Conservation (phyloP, 768 basidiomycete genomes). For the Psilocybe cyanescens region DNA sequence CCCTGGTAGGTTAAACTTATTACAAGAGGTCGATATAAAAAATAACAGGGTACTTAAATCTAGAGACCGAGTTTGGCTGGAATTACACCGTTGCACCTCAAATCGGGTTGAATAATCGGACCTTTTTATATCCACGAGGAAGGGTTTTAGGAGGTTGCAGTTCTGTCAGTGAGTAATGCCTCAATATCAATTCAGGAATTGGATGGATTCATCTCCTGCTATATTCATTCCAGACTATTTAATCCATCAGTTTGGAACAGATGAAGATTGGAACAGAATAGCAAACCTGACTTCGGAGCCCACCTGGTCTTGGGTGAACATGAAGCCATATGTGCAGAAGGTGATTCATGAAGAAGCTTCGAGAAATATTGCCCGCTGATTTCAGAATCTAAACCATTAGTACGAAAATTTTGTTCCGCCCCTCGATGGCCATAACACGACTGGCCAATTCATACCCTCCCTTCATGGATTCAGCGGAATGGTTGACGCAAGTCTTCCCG, state of each 20-base stretch:
- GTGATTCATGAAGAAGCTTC: conserved; percentile 13
- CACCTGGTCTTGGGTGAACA: conserved; percentile 39
- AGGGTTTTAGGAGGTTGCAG: conserved; percentile 36
- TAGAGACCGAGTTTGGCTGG: conserved; percentile 20
- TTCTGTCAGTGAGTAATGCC: conserved; percentile 26
- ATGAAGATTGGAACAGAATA: conserved; percentile 39
- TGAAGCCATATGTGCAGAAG: conserved; percentile 34
- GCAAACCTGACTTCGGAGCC: conserved; percentile 35
- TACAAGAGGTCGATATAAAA: no score
- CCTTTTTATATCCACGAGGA: conserved; percentile 36
- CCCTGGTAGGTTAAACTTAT: not conserved
- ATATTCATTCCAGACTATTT: conserved; percentile 31
- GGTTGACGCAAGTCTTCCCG: conserved; percentile 34
- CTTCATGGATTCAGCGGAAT: conserved; percentile 39
- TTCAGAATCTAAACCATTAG: conserved; percentile 18
- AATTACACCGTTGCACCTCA: conserved; percentile 37
- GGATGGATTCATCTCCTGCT: not conserved
- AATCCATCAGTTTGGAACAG: conserved; percentile 36
- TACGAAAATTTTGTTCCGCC: conserved; percentile 41
- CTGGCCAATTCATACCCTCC: conserved; percentile 39
- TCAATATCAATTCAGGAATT: not conserved
- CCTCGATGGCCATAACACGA: conserved; percentile 40
- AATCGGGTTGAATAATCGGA: conserved; percentile 32
- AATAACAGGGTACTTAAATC: not conserved
- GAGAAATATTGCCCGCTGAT: not conserved